Conservation (phyloP, 495 filamentous ascomycete genomes). For the Haplographium delicatum region DNA sequence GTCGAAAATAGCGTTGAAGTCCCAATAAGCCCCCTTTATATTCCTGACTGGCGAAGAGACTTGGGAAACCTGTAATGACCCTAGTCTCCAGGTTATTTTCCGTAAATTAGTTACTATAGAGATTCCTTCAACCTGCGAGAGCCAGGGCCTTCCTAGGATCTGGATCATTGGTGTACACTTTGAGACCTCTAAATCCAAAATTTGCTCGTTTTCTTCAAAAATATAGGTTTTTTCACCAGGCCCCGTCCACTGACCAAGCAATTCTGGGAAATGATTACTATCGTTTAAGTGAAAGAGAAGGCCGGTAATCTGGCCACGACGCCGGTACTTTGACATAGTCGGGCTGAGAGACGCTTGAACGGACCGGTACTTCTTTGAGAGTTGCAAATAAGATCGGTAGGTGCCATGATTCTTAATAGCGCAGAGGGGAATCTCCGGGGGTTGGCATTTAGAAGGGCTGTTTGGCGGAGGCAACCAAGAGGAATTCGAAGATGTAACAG, state of each 20-base stretch:
- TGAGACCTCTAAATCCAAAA: conserved; percentile 7
- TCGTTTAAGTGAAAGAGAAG: conserved; percentile 1
- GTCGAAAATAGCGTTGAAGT: conserved; percentile 9
- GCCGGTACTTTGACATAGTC: conserved; percentile 7
- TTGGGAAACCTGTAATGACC: background rate
- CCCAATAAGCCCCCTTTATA: background rate
- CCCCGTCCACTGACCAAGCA: conserved; percentile 13
- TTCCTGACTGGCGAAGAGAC: background rate
- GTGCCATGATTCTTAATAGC: conserved; percentile 8
- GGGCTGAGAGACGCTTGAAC: conserved; percentile 10
- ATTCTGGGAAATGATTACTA: conserved; percentile 3
- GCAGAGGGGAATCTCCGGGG: conserved; percentile 1
- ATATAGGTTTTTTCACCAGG: conserved; percentile 1
- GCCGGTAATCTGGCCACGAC: conserved; percentile 6
- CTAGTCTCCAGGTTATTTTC: background rate
- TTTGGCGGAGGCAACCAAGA: conserved; percentile 3
- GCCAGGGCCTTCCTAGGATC: background rate
- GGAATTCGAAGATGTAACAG: background rate
- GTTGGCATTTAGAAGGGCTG: background rate
- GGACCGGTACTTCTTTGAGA: conserved; percentile 2
- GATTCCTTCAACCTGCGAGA: conserved; percentile 3
- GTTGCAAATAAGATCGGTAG: background rate
- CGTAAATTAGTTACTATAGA: background rate
- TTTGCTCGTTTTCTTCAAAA: conserved; percentile 7
- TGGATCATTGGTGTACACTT: background rate